Conservation (phyloP, 345 rosid genomes). For the Aurinia saxatilis region DNA sequence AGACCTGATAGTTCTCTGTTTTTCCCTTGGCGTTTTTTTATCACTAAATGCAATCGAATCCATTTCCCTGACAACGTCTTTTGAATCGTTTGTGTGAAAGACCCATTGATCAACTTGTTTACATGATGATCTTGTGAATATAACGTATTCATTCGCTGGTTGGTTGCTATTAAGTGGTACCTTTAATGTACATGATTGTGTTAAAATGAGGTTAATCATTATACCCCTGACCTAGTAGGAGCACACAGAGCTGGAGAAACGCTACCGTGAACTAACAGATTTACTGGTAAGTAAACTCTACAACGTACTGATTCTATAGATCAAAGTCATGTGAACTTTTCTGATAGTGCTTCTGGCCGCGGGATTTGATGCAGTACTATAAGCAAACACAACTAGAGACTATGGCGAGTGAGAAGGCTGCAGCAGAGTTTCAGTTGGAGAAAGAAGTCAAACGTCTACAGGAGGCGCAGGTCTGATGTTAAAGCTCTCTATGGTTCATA, state of each 20-base stretch:
- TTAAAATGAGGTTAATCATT: constrained; percentile 22
- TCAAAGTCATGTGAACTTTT: not conserved
- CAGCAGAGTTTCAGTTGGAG: constrained; percentile 96
- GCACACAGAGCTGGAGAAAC: constrained; percentile 97
- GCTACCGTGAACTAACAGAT: constrained; percentile 96
- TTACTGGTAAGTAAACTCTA: constrained; percentile 61
- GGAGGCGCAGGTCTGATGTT: constrained; percentile 65
- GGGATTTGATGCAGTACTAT: constrained; percentile 55
- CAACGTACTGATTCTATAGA: not conserved
- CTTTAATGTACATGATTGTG: constrained; percentile 6
- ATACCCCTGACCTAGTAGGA: constrained; percentile 48
- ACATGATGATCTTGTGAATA: not conserved
- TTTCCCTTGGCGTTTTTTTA: not conserved
- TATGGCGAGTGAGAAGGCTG: constrained; percentile 98
- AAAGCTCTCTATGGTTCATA: constrained; percentile 10
- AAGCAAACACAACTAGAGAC: constrained; percentile 99
- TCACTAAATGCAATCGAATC: not conserved
- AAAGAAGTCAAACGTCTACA: constrained; percentile 81
- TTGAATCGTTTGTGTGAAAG: not conserved
- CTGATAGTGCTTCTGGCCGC: constrained; percentile 5
- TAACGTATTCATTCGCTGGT: not conserved
- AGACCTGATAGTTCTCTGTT: not conserved
- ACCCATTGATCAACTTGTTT: not conserved
- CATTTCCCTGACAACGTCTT: not conserved
- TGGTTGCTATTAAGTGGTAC: not conserved